phyloP scores from a whole-genome alignment of 1,284 basidiomycete species.

The Trametes versicolor region DNA sequence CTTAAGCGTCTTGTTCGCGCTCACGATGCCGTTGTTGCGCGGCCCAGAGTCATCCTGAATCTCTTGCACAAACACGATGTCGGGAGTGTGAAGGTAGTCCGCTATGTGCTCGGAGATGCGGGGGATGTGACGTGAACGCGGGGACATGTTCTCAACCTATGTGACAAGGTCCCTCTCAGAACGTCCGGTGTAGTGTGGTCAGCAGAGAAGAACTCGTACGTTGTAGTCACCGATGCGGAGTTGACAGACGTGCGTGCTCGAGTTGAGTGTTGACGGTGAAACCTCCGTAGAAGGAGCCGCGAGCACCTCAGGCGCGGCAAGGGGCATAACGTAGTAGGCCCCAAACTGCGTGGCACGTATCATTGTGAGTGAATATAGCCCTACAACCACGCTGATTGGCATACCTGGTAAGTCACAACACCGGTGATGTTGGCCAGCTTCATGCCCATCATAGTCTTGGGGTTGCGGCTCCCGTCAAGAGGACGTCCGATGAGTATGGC shows the following conservation, averaged over 20 bases:
- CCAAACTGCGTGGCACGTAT: slow-evolving; percentile 45
- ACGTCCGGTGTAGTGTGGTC: too few relatives aligned
- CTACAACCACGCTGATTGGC: slow-evolving; percentile 24
- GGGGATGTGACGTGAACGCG: slow-evolving; percentile 58
- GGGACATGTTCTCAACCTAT: slow-evolving; percentile 68
- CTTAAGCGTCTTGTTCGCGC: slow-evolving; percentile 63
- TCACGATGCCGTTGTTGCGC: slow-evolving; percentile 63
- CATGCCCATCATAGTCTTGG: slow-evolving; percentile 58
- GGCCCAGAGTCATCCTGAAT: slow-evolving; percentile 71
- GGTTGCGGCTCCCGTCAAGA: slow-evolving; percentile 65
- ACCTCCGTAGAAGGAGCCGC: slow-evolving; percentile 49
- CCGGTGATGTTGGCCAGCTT: slow-evolving; percentile 63
- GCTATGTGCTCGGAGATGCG: slow-evolving; percentile 65
- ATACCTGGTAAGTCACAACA: slow-evolving; percentile 62
- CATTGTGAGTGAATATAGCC: neutral
- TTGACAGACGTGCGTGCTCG: slow-evolving; percentile 51
- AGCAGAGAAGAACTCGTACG: slow-evolving; percentile 42
- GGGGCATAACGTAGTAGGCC: slow-evolving; percentile 64
- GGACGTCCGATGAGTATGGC: slow-evolving; percentile 63
- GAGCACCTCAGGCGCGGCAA: slow-evolving; percentile 60
- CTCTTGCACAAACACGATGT: slow-evolving; percentile 73
- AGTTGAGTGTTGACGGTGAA: slow-evolving; percentile 52
- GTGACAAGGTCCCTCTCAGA: neutral
- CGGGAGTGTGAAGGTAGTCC: slow-evolving; percentile 60
- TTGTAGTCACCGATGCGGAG: slow-evolving; percentile 74